Conservation (phyloP, 2,329 filamentous ascomycete species). For the Trichoderma gracile region DNA sequence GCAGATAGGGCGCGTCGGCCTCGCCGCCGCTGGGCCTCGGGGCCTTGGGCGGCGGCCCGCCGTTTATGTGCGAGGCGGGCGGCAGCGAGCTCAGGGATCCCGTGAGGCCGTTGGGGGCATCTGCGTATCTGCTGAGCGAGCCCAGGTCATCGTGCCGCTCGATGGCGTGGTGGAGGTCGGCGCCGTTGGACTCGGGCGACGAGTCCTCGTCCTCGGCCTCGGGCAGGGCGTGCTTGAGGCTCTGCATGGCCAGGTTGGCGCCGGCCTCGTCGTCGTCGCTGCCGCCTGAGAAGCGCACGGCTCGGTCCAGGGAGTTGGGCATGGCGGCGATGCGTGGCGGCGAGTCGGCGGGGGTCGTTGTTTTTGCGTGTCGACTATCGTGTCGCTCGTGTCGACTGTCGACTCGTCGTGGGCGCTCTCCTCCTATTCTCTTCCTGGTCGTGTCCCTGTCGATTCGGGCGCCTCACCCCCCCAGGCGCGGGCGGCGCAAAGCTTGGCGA, state of each 20-base stretch:
- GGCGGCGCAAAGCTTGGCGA: constrained; percentile 13
- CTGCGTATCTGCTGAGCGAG: constrained; percentile 47
- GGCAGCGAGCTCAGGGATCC: constrained; percentile 47
- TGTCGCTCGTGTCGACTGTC: background rate
- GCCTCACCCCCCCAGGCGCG: background rate
- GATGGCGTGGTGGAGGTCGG: constrained; percentile 49
- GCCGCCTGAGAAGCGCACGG: constrained; percentile 57
- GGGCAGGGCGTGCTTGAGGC: constrained; percentile 38
- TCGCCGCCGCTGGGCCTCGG: constrained; percentile 39
- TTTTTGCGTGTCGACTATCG: background rate
- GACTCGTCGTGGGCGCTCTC: too few species aligned
- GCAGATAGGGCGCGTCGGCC: constrained; percentile 45
- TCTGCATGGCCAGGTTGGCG: constrained; percentile 43
- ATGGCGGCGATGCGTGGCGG: constrained; percentile 32
- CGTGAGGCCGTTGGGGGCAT: constrained; percentile 42
- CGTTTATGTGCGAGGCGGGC: constrained; percentile 46
- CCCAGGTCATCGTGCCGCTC: constrained; percentile 54
- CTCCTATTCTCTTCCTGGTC: too few species aligned
- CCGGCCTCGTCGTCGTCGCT: constrained; percentile 37
- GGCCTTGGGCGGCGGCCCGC: constrained; percentile 39
- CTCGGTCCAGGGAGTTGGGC: constrained; percentile 55
- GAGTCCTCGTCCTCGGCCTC: constrained; percentile 36
- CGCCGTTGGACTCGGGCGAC: constrained; percentile 37
- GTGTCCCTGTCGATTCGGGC: too few species aligned
- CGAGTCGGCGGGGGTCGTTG: background rate